phyloP scores from a whole-genome alignment of 140 eudicot species.

The Stevia rebaudiana region DNA sequence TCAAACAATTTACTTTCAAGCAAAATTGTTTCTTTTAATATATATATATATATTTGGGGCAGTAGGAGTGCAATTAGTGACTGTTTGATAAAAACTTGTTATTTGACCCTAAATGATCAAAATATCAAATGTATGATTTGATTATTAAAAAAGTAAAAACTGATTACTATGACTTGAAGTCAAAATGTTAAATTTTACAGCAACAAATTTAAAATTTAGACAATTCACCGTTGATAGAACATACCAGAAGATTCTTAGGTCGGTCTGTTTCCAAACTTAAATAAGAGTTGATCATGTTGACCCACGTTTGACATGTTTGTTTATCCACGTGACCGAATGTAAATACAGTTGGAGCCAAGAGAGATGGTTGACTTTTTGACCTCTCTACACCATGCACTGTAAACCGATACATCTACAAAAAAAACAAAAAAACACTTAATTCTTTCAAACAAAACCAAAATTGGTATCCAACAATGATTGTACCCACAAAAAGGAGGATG shows the following conservation, averaged over 20 bases:
- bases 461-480: background rate
- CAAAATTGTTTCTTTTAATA: background rate
- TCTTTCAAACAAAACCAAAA: background rate
- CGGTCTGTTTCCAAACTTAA: constrained; percentile 49
- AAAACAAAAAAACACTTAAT: constrained; percentile 8
- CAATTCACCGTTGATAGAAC: constrained; percentile 10
- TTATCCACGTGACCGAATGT: constrained; percentile 73
- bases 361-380: constrained; percentile 54
- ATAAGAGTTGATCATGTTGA: constrained; percentile 40
- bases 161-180: background rate
- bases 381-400: constrained; percentile 58
- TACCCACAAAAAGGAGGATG: constrained; percentile 5
- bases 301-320: constrained; percentile 59
- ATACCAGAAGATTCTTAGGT: constrained; percentile 87
- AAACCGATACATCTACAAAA: constrained; percentile 71
- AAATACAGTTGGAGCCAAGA: constrained; percentile 56
- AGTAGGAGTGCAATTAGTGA: background rate
- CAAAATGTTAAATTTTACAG: background rate
- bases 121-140: background rate
- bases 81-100: background rate
- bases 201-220: no score
- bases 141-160: background rate
- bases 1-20: background rate
- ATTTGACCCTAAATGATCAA: background rate
- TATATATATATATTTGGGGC: background rate